phyloP scores from a whole-genome alignment of 192 early-diverging fungal species.

The Rhizoclosmatium globosum region DNA sequence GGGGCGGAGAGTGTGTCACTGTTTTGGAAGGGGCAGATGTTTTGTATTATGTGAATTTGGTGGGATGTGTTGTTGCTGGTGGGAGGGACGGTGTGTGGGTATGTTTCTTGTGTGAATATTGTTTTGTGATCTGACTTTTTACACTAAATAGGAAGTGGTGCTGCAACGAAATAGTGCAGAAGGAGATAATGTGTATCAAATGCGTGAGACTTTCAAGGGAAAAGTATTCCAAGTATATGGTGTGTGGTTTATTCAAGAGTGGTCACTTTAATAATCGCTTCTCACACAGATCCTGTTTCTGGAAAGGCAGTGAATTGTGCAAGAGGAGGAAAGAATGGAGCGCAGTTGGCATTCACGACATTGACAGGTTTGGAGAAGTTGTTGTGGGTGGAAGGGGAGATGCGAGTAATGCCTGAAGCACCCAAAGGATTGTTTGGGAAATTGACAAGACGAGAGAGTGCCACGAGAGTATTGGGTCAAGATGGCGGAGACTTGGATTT shows the following conservation, averaged over 20 bases:
- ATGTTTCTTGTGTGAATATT: neutral
- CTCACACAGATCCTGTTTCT: neutral
- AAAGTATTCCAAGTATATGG: constrained; percentile 2
- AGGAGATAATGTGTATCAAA: constrained; percentile 1
- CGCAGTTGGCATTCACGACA: constrained; percentile 11
- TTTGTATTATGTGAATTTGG: constrained; percentile 23
- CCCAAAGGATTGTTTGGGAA: neutral
- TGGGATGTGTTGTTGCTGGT: constrained; percentile 6
- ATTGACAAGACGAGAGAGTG: neutral
- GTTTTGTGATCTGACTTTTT: neutral
- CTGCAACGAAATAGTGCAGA: constrained; percentile 5
- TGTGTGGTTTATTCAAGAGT: neutral
- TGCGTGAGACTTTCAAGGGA: constrained; percentile 12
- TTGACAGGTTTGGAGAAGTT: constrained; percentile 24
- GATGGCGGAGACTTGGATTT: constrained; percentile 14
- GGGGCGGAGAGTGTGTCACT: constrained; percentile 10
- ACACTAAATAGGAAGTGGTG: neutral
- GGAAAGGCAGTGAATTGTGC: neutral
- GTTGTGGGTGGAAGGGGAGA: constrained; percentile 22
- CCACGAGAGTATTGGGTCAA: neutral
- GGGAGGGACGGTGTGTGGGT: neutral
- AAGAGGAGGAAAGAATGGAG: neutral
- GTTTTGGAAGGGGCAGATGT: constrained; percentile 3
- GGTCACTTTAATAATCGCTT: neutral
- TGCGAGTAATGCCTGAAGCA: neutral